Evolutionary conservation across 2,329 filamentous ascomycete genomes (phyloP).

Genomic region (Colletotrichum simmondsii): DNA sequence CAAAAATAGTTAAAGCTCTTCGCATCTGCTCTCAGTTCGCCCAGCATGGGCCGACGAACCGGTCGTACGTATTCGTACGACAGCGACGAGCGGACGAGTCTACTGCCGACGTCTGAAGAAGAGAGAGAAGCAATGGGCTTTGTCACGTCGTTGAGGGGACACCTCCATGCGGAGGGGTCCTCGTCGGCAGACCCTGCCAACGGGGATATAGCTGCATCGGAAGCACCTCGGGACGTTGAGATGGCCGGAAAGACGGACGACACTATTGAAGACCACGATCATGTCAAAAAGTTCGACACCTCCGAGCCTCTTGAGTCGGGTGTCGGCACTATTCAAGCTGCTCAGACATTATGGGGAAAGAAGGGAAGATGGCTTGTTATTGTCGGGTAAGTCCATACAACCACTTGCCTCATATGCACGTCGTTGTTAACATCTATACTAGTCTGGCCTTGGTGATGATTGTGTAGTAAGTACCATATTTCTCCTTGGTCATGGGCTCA

Average conservation of each 20-base stretch:
- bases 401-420: background rate
- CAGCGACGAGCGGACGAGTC: background rate
- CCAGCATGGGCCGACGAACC: background rate
- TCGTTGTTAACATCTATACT: background rate
- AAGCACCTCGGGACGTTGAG: background rate
- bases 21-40: background rate
- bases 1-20: background rate
- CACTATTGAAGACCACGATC: background rate
- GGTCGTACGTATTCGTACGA: background rate
- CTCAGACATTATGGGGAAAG: constrained; percentile 12
- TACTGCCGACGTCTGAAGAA: background rate
- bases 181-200: background rate
- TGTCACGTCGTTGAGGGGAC: background rate
- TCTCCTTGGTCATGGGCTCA: too few relatives aligned
- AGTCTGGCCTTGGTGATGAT: constrained; percentile 21
- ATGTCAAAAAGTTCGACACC: background rate
- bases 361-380: constrained; percentile 23
- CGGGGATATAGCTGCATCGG: background rate
- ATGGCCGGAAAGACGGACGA: background rate
- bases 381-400: background rate
- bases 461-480: background rate
- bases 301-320: background rate
- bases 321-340: constrained; percentile 10
- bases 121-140: background rate
- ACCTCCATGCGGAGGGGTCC: background rate